phyloP scores from a whole-genome alignment of 148 eudicot species.

The Vaccinium myrtillus region DNA sequence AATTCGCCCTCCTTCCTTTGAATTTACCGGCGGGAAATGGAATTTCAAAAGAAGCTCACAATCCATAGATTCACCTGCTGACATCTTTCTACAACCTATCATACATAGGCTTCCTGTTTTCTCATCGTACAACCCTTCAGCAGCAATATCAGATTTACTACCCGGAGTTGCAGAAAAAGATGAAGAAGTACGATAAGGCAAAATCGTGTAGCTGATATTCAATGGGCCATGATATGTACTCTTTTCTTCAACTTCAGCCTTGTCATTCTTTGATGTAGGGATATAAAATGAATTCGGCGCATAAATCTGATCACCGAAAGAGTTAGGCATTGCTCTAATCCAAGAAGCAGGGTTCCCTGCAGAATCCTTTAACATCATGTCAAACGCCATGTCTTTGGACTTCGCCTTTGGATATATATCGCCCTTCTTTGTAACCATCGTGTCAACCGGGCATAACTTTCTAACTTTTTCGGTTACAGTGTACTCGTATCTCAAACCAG shows the following conservation, averaged over 20 bases:
- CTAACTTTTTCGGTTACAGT: constrained; percentile 16
- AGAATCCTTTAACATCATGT: not conserved
- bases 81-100: constrained; percentile 26
- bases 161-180: not conserved
- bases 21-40: constrained; percentile 6
- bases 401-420: constrained; percentile 12
- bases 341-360: not conserved
- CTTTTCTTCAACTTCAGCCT: not conserved
- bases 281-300: no score
- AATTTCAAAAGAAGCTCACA: constrained; percentile 22
- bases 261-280: not conserved
- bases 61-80: constrained; percentile 10
- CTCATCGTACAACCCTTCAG: constrained; percentile 28
- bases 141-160: constrained; percentile 3
- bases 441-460: constrained; percentile 7
- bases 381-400: constrained; percentile 14
- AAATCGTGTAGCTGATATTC: constrained; percentile 15
- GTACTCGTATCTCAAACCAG: constrained; percentile 19
- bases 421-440: not conserved
- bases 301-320: constrained; percentile 8
- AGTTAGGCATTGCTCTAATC: constrained; percentile 9
- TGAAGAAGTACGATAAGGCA: not conserved
- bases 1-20: not conserved
- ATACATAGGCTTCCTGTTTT: constrained; percentile 24
- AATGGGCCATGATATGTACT: not conserved